phyloP scores from a whole-genome alignment of 495 filamentous ascomycete genomes.

The Hyaloscypha bicolor region DNA sequence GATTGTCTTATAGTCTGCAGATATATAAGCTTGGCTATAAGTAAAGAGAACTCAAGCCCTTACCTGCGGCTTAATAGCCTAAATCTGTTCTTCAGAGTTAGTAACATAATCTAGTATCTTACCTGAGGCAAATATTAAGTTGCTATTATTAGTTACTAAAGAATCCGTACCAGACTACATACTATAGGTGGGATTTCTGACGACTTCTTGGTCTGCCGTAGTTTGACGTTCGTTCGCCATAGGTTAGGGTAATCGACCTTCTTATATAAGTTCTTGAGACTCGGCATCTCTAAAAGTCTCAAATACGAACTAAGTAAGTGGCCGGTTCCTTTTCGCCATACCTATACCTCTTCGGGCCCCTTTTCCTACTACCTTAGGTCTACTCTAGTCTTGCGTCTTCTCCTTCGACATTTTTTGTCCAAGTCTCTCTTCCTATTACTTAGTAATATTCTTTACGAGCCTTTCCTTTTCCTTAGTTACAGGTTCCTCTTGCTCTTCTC shows the following conservation, averaged over 20 bases:
- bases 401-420: no score
- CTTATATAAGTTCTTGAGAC: constrained; percentile 23
- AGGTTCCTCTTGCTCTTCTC: no score
- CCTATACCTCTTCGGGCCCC: constrained; percentile 5
- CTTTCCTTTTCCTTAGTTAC: no score
- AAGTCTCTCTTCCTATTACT: no score
- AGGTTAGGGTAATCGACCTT: no score
- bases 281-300: constrained; percentile 24
- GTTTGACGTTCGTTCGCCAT: constrained; percentile 20
- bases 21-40: constrained; percentile 16
- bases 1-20: constrained; percentile 16
- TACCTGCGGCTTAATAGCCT: neutral
- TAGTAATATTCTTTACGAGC: no score
- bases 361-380: no score
- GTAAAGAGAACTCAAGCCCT: constrained; percentile 21
- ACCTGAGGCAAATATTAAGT: constrained; percentile 17
- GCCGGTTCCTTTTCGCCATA: constrained; percentile 14
- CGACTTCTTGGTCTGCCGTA: constrained; percentile 16
- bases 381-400: no score
- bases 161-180: constrained; percentile 12
- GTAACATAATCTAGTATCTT: constrained; percentile 19
- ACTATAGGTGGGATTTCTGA: constrained; percentile 17
- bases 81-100: constrained; percentile 25
- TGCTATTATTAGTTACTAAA: constrained; percentile 13
- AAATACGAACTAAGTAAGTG: constrained; percentile 26